Evolutionary conservation across 345 rosid species (phyloP), one percentile per base, ranked within the genome.

Genomic region (Alliaria petiolata): DNA sequence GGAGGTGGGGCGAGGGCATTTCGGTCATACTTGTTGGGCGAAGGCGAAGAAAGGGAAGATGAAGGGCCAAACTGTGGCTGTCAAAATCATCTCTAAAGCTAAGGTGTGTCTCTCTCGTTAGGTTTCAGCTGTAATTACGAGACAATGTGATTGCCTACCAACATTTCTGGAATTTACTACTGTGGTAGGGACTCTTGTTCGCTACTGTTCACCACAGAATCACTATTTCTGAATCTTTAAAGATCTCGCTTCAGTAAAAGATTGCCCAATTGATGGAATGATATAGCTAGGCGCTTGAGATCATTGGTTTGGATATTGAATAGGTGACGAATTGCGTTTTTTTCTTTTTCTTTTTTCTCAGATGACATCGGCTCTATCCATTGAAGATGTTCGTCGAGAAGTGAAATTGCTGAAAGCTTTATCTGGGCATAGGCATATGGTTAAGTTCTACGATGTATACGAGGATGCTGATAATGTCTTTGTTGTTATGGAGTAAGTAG

Each of bases 1-100:
- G 78, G 98, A 95, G 74, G 81, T 95, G 1, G 99, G 99, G 22
- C 85, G 97, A 72, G 98, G 99, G 63, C 99, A 95, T 86, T 95
- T 95, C 71, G 99, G 99, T 75, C 97, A 92, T 77, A 92, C 98
- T 31, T 92, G 97, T 76, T 87, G 87, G 74, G 99, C 97, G 2
- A 90, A 84, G 72, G 90, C 85, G 0, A 95, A 87, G 79, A 95
- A 89, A 73, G 98, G 99, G 22, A 84, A 84, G 74, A 78, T 83
- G 70, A 95, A 88, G 72, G 98, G 93, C 43, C 87, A 84, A 55
- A 39, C 85, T 0, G 91, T 92, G 22, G 99, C 99, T 3, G 96
- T 92, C 66, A 95, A 95, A 83, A 84, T 95, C 85, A 88, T 95
- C 43, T 85, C 98, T 0, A 95, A 95, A 83, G 85, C 96, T 50